A percentile compares a stretch with the other conserved stretches of the same genome.
phyloP scores from a whole-genome alignment of 1,284 basidiomycete genomes.

The Pascua sp. region DNA sequence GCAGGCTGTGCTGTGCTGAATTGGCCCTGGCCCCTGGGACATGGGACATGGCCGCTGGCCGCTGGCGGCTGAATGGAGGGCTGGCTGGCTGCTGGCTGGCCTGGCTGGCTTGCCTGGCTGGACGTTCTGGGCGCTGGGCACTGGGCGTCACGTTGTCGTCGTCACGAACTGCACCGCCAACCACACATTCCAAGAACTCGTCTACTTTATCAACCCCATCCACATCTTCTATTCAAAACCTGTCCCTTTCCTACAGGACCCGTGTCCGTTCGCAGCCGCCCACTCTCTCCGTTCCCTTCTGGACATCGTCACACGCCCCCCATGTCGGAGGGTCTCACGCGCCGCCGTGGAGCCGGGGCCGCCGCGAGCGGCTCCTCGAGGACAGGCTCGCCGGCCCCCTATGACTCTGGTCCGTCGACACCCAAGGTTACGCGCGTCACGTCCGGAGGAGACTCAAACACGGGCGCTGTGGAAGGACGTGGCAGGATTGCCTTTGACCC shows the following conservation, averaged over 20 bases:
- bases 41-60: no score
- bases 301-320: neutral
- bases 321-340: conserved; percentile 47
- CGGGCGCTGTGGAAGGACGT: conserved; percentile 75
- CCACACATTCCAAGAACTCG: no score
- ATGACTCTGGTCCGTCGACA: conserved; percentile 4
- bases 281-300: neutral
- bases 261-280: neutral
- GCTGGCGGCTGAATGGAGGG: no score
- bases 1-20: no score
- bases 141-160: no score
- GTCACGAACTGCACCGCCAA: no score
- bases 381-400: conserved; percentile 8
- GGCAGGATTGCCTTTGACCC: conserved; percentile 91
- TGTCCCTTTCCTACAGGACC: neutral
- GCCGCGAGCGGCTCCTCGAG: conserved; percentile 13
- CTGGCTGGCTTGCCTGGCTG: no score
- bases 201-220: neutral
- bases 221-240: conserved; percentile 1
- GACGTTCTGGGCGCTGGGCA: no score
- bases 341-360: conserved; percentile 43
- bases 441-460: conserved; percentile 30
- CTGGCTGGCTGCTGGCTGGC: no score
- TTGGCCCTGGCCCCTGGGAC: no score
- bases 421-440: conserved; percentile 6